Percentiles rank a stretch among this genome's conserved stretches.
phyloP scores from a whole-genome alignment of 192 early-diverging fungal genomes.

The Haplosporangium gracile region DNA sequence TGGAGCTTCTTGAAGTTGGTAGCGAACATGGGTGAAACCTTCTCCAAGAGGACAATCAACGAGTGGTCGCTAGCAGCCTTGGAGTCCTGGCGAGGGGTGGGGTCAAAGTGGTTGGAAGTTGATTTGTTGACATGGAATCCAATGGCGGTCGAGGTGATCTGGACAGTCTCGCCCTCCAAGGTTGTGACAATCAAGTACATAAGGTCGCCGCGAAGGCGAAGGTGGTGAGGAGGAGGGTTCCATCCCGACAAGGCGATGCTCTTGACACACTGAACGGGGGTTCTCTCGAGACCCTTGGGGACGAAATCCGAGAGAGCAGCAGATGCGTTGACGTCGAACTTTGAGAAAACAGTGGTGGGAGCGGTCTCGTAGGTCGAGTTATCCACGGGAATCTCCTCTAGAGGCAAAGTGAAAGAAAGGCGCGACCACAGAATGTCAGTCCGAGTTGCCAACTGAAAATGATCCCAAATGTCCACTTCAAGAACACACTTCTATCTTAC shows the following conservation, averaged over 20 bases:
- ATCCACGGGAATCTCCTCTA: slow-evolving; percentile 46
- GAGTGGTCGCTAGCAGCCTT: slow-evolving; percentile 70
- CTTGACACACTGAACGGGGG: slow-evolving; percentile 75
- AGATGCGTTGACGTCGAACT: slow-evolving; percentile 59
- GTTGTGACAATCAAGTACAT: slow-evolving; percentile 91
- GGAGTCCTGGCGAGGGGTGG: slow-evolving; percentile 60
- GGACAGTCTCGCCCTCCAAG: slow-evolving; percentile 84
- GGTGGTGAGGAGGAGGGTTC: slow-evolving; percentile 90
- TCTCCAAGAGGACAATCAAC: slow-evolving; percentile 74
- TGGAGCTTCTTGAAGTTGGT: slow-evolving; percentile 77
- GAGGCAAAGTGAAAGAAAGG: not conserved
- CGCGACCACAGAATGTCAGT: not conserved
- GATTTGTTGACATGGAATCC: slow-evolving; percentile 94
- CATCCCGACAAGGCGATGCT: slow-evolving; percentile 87
- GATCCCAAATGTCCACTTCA: not conserved
- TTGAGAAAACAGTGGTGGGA: slow-evolving; percentile 63
- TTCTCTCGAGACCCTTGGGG: slow-evolving; percentile 64
- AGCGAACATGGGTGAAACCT: slow-evolving; percentile 78
- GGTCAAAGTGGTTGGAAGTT: slow-evolving; percentile 76
- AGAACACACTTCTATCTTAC: slow-evolving; percentile 45
- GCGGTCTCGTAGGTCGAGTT: slow-evolving; percentile 55
- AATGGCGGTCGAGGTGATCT: slow-evolving; percentile 85
- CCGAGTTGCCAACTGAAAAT: not conserved
- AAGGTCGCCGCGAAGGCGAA: slow-evolving; percentile 86
- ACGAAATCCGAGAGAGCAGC: slow-evolving; percentile 68